Base-by-base conservation (phyloP, 148 eudicot species). In the Pharnaceum exiguum region DNA sequence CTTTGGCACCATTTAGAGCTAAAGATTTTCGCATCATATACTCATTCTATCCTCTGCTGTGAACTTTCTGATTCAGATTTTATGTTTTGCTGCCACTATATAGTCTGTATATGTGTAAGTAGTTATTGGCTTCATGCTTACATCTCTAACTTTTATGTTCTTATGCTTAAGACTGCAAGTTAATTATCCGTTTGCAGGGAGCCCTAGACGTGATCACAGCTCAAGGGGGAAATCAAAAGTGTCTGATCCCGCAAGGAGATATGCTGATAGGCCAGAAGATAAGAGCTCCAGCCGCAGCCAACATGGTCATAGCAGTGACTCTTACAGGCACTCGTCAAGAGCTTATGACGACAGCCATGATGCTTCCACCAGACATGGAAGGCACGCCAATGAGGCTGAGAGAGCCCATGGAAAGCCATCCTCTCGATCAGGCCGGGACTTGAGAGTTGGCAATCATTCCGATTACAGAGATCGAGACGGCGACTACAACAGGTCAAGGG, bases 401-500 rank as follows among this genome's bases (percentile, higher is more conserved):
- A 76, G 80, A 64, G 66, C 69, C 44, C 71, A 70, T 71, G 62
- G 75, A n/a, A 81, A 70, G 77, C 23, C 74, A 40, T 79, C 82
- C 24, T 71, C 75, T 46, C 75, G 66, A 43, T 68, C 79, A 65
- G 66, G 66, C 33, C 78, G 82, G 46, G 89, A 80, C 3, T 64
- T 71, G 6, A 78, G 79, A 40, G 69, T 37, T 43, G 69, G 55
- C 11, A 7, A 33, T 43, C 62, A 55, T 64, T 60, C 74, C 58
- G 82, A 71, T 67, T 49, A 43, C 55, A 66, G 66, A 28, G 85
- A 78, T 59, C 63, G 66, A 36, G 85, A 79, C 35, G 56, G 54
- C 46, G 89, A 79, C 49, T 68, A 71, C 48, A 55, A 66, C 68
- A 74, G 74, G 65, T 73, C 86, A 49, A 90, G 85, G 68, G 86